These are phyloP conservation scores for Cephalotrichum gorgonifer DNA, from an alignment of 2,329 filamentous ascomycete species.

Conservation along the genomic window DNA sequence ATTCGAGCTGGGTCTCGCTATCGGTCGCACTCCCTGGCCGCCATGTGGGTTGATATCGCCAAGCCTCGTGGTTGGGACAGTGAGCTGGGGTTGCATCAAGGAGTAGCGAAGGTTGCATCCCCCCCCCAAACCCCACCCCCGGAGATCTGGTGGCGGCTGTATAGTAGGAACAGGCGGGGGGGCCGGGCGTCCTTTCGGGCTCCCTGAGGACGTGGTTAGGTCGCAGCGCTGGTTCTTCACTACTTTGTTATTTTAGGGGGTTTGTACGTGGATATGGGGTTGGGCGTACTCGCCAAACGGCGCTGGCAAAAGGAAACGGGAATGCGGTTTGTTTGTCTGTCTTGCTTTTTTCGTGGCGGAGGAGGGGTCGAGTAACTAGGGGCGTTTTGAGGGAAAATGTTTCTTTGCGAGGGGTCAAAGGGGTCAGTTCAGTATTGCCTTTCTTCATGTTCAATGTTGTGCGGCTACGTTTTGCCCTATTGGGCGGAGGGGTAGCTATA, in stretches of 20 bases:
- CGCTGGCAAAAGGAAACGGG: background rate
- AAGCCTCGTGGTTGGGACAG: background rate
- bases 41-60: too few relatives aligned
- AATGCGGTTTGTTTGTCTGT: background rate
- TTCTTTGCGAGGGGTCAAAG: background rate
- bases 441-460: background rate
- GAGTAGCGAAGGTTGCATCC: background rate
- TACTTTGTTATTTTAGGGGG: background rate
- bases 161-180: slow-evolving; percentile 3
- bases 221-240: background rate
- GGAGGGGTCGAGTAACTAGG: background rate
- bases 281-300: slow-evolving; percentile 27
- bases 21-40: too few relatives aligned
- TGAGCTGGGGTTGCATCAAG: background rate
- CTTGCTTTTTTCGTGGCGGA: background rate
- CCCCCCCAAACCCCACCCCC: background rate
- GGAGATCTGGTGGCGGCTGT: slow-evolving; percentile 1
- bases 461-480: background rate
- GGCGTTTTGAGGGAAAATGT: background rate
- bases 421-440: background rate
- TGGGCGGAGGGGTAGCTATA: slow-evolving; percentile 6
- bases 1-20: slow-evolving; percentile 6
- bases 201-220: background rate
- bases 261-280: slow-evolving; percentile 28
- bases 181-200: background rate